Percentiles rank a stretch among this genome's conserved stretches.
These are phyloP conservation scores for Cyberlindnera bimundalis DNA, from an alignment of 805 yeast species.

Conservation along the genomic window DNA sequence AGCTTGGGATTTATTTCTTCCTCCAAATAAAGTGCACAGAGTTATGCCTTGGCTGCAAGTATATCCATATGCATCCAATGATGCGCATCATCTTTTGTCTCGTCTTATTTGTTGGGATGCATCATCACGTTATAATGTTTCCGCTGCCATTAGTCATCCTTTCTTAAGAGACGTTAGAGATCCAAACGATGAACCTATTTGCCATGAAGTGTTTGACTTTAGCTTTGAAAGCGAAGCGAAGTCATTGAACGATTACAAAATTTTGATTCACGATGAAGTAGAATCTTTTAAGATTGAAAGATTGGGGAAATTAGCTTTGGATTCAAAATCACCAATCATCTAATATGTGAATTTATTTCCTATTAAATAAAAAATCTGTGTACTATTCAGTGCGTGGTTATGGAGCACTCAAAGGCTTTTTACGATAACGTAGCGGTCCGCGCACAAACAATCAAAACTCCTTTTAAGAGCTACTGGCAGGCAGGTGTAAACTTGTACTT, in stretches of 20 bases:
- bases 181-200: slow-evolving; percentile 50
- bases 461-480: too few species aligned
- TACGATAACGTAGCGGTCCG: too few species aligned
- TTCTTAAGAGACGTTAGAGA: slow-evolving; percentile 55
- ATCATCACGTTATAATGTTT: slow-evolving; percentile 48
- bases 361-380: too few species aligned
- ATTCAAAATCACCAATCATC: too few species aligned
- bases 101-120: slow-evolving; percentile 65
- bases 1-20: slow-evolving; percentile 41
- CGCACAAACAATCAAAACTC: too few species aligned
- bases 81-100: slow-evolving; percentile 51
- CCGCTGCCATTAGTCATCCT: slow-evolving; percentile 52
- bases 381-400: too few species aligned
- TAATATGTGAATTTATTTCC: too few species aligned
- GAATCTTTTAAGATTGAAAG: slow-evolving; percentile 41
- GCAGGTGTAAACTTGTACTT: too few species aligned
- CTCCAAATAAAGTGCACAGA: slow-evolving; percentile 41
- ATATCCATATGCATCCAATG: slow-evolving; percentile 58
- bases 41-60: slow-evolving; percentile 47
- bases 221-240: slow-evolving; percentile 51
- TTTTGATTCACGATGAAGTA: slow-evolving; percentile 51
- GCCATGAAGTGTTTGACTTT: slow-evolving; percentile 54
- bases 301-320: slow-evolving; percentile 4
- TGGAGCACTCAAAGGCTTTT: too few species aligned
- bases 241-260: slow-evolving; percentile 44